phyloP scores from a whole-genome alignment of 1,139 yeast genomes.

The Scheffersomyces parashehatae region DNA sequence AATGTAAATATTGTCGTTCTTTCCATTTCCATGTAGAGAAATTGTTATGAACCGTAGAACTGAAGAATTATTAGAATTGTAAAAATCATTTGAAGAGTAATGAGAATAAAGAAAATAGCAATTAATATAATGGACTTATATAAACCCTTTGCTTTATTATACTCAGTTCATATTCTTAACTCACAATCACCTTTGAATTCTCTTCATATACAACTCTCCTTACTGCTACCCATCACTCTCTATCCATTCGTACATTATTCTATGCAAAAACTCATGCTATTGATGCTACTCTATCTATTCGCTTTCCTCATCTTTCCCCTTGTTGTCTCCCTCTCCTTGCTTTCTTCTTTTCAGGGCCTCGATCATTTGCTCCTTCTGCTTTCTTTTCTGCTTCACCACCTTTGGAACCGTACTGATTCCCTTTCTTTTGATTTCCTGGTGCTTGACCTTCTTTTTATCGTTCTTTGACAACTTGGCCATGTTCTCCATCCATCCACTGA shows the following conservation, averaged over 20 bases:
- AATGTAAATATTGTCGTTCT: too few species aligned
- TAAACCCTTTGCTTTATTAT: not conserved
- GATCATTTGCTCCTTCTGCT: conserved; percentile 68
- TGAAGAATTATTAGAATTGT: too few species aligned
- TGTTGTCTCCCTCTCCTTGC: conserved; percentile 10
- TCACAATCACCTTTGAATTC: not conserved
- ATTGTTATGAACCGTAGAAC: too few species aligned
- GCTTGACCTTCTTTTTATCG: conserved; percentile 65
- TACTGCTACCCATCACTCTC: not conserved
- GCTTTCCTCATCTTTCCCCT: not conserved
- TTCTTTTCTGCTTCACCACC: conserved; percentile 63
- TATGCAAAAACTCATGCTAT: not conserved
- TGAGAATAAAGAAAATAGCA: too few species aligned
- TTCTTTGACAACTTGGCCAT: conserved; percentile 67
- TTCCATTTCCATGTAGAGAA: too few species aligned
- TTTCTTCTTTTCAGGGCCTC: conserved; percentile 74
- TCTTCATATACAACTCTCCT: not conserved
- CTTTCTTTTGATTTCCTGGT: conserved; percentile 62
- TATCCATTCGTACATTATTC: not conserved
- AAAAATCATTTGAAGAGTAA: too few species aligned
- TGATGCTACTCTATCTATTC: not conserved
- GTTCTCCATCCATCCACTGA: conserved; percentile 80
- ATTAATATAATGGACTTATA: not conserved
- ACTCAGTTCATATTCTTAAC: not conserved
- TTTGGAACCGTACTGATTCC: conserved; percentile 87